Evolutionary conservation across 2,329 filamentous ascomycete genomes (phyloP), one percentile per base, ranked within the genome.

Genomic region (Cyphellophora attinorum): DNA sequence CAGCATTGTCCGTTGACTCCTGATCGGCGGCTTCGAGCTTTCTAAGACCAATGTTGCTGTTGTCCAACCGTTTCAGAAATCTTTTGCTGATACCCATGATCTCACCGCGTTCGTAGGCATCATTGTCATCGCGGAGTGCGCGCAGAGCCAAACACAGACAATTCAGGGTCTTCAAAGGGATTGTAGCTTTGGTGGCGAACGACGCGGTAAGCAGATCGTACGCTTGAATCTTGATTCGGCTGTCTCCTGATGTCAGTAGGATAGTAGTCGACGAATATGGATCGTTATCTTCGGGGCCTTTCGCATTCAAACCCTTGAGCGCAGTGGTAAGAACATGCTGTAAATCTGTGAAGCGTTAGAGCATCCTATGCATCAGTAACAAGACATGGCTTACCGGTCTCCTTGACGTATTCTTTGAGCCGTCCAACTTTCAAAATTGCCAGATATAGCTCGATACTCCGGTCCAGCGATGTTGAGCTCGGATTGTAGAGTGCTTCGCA

Each of bases 91-190:
- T 73, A 15, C 77, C 76, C 16, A 89, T 68, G 2, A 93, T 68
- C 47, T 93, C 85, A 38, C 88, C 81, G 37, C 91, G 76, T 45
- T 88, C 81, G 49, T 89, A 85, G 5, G 89, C 79, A 53, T 95
- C 86, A 1, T 83, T 77, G 43, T 95, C 88, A 3, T 85, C 76
- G 52, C 93, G 81, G 44, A 89, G 76, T 11, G 79, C 72, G 1
- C 73, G 68, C 3, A 96, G 60, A 39, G 84, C 76, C 19, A 62
- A 65, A 34, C 68, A 68, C 2, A 96, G 62, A 10, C 81, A 67
- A 3, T 60, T 55, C 3, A 95, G 64, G 0, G 79, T 70, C 6
- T 63, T 67, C 0, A 59, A 50, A 0, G 79, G 79, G 34, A 93
- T 78, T 1, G 85, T 81, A 34, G 75, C 76, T 3, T 82, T 85